Conservation (phyloP, 2,329 filamentous ascomycete genomes). For the Xylariaceae sp. region DNA sequence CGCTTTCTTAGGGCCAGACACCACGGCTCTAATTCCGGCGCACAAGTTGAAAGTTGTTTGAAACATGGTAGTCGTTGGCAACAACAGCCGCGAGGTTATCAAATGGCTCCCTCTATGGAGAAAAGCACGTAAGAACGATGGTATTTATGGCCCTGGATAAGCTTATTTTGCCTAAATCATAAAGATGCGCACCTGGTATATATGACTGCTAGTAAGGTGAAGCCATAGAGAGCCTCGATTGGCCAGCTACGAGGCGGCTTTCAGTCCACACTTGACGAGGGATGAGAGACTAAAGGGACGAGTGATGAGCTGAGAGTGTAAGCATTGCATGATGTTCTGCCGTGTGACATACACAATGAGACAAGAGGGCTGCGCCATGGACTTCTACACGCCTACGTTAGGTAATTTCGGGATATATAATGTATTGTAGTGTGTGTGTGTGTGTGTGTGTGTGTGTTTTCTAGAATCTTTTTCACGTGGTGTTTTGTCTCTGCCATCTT, state of each 20-base stretch:
- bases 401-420: no score
- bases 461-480: no score
- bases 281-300: no score
- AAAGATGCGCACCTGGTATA: not conserved
- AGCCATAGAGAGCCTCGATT: not conserved
- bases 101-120: not conserved
- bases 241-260: not conserved
- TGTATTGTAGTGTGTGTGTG: no score
- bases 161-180: not conserved
- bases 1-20: conserved; percentile 1
- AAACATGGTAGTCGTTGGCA: not conserved
- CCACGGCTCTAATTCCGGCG: not conserved
- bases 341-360: conserved; percentile 6
- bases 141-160: not conserved
- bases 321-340: conserved; percentile 2
- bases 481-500: no score
- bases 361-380: not conserved
- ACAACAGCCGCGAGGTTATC: not conserved
- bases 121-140: not conserved
- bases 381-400: no score
- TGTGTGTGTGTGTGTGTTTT: no score
- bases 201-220: not conserved
- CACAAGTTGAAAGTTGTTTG: not conserved
- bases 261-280: not conserved
- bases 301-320: not conserved